phyloP scores from a whole-genome alignment of 208 protist species.

The Angomonas desouzai region DNA sequence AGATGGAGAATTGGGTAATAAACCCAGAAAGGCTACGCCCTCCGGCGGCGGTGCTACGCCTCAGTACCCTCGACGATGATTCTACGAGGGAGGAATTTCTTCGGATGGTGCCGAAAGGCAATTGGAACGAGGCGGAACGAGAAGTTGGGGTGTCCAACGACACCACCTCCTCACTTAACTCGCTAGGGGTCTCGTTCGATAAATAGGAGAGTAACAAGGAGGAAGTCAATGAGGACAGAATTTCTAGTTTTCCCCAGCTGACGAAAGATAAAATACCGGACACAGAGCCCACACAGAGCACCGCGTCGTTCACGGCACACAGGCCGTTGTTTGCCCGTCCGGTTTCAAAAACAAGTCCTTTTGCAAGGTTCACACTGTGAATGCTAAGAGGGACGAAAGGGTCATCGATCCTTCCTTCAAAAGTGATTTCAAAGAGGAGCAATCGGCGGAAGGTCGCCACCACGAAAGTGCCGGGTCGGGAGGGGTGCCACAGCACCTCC shows the following conservation, averaged over 20 bases:
- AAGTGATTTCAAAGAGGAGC: constrained; percentile 39
- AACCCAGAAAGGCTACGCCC: neutral
- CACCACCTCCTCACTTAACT: too few relatives aligned
- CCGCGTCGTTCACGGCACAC: neutral
- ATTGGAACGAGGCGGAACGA: neutral
- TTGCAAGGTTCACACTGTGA: constrained; percentile 25
- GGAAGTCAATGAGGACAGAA: neutral
- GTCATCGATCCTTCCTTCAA: neutral
- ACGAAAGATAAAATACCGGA: neutral
- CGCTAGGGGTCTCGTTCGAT: too few relatives aligned
- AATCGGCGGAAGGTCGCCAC: constrained; percentile 47
- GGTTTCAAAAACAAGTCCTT: neutral
- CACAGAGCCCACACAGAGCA: neutral
- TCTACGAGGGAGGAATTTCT: neutral
- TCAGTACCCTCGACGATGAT: neutral
- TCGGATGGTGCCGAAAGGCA: neutral
- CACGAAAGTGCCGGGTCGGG: constrained; percentile 34
- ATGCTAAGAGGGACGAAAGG: constrained; percentile 16
- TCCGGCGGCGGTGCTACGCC: neutral
- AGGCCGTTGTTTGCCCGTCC: neutral
- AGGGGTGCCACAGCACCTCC: constrained; percentile 60
- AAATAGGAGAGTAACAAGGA: neutral
- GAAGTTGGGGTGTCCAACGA: neutral
- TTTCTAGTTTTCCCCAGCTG: neutral
- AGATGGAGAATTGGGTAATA: constrained; percentile 1